These are phyloP conservation scores for Colletotrichum sp. DNA, from an alignment of 2,329 filamentous ascomycete species.

Conservation along the genomic window DNA sequence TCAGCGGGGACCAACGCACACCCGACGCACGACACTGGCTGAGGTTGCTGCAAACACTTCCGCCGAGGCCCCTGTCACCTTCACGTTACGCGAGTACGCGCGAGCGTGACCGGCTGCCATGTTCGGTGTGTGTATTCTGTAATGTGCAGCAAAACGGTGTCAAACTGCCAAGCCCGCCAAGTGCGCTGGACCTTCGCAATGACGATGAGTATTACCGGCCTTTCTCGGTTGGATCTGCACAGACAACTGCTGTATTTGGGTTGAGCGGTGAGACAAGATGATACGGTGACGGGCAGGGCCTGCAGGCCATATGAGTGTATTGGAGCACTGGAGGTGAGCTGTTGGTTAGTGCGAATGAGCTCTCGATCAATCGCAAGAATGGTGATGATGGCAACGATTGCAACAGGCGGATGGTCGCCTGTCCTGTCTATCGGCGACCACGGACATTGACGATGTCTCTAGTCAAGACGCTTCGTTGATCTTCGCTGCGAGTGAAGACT, in stretches of 20 bases:
- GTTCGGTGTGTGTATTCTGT: background rate
- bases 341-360: background rate
- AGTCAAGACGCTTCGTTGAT: background rate
- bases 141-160: conserved; percentile 1
- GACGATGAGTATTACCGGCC: background rate
- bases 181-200: conserved; percentile 8
- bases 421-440: background rate
- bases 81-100: conserved; percentile 2
- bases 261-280: conserved; percentile 5
- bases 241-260: background rate
- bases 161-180: conserved; percentile 16
- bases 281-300: conserved; percentile 1
- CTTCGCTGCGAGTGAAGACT: background rate
- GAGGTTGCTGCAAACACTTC: conserved; percentile 10
- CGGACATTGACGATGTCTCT: background rate
- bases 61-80: background rate
- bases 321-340: background rate
- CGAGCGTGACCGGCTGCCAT: conserved; percentile 1
- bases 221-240: background rate
- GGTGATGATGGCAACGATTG: background rate
- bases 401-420: background rate
- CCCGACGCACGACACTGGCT: background rate
- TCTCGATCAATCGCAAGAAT: background rate
- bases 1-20: background rate
- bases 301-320: background rate